Conservation (phyloP, 164 flowering plant species). For the Euptelea pleiosperma region DNA sequence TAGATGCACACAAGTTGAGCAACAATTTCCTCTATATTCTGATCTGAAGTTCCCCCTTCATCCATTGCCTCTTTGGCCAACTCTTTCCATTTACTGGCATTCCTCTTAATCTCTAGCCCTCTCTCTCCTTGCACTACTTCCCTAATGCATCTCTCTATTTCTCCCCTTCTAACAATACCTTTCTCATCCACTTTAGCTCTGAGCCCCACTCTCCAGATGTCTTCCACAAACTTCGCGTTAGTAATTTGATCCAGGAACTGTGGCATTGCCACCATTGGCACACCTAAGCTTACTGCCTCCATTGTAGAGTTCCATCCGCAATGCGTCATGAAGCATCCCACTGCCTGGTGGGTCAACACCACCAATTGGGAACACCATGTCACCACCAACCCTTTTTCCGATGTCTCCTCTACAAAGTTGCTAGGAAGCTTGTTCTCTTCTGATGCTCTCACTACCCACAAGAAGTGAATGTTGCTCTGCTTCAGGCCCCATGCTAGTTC, state of each 20-base stretch:
- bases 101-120: no score
- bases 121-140: constrained; percentile 41
- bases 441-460: constrained; percentile 31
- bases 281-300: constrained; percentile 45
- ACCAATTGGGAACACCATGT: constrained; percentile 38
- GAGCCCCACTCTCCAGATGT: no score
- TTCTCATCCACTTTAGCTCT: no score
- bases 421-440: constrained; percentile 33
- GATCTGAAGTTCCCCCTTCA: constrained; percentile 37
- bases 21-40: constrained; percentile 34
- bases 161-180: constrained; percentile 29
- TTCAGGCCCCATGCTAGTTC: constrained; percentile 26
- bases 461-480: constrained; percentile 4
- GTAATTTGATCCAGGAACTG: constrained; percentile 46
- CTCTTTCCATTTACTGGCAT: no score
- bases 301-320: no score
- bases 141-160: constrained; percentile 27
- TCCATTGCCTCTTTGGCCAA: no score
- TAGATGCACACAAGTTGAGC: constrained; percentile 19
- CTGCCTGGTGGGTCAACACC: constrained; percentile 35
- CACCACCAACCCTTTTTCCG: no score
- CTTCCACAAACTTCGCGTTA: constrained; percentile 45
- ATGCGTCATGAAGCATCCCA: no score
- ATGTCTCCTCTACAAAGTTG: constrained; percentile 24
- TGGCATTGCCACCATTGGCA: constrained; percentile 45